Base-by-base conservation (phyloP, 2,329 filamentous ascomycete species). In the Biscogniauxia mediterranea region DNA sequence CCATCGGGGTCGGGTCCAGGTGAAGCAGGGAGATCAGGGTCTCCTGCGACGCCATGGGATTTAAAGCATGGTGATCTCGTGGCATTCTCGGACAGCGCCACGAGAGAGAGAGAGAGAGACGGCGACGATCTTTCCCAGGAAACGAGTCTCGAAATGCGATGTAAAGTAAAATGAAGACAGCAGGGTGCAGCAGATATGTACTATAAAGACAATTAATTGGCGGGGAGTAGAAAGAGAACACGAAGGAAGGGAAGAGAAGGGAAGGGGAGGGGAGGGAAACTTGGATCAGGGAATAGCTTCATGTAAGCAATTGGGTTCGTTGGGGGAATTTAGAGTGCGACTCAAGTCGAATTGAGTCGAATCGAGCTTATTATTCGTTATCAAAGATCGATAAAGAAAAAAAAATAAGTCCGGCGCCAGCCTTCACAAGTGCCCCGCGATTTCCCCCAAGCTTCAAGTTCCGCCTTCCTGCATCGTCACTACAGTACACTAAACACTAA, bases 1-100 rank as follows among this genome's bases (percentile, higher is more conserved):
- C 89, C 52, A 96, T 91, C 0, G 93, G 93, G 21, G 88, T 87
- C 3, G 93, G 93, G 57, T 96, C 93, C 64, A 97, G 81, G 72
- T 94, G 87, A 56, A 89, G 83, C 61, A 97, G 83, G 51, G 89
- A 89, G 61, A 86, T 78, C 57, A 88, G 76, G 46, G 86, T 86
- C 69, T 82, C 81, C 63, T 80, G 76, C 52, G 82, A 85, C 63
- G 77, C 79, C 57, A 73, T 77, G 57, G 68, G 73, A 59, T 72
- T 69, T 32, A 80, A 73, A 25, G 75, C 73, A 60, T 71, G 69
- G 38, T 70, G 63, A 58, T 78, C 74, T 71, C 56, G 52, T 57
- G 67, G 64, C 70, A 72, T 72, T 72, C 21, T 51, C 63, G 51
- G 21, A 13, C n/a, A 55, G 26, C 6, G 25, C 26, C 13, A 21